A percentile compares a stretch with the other conserved stretches of the same genome.
phyloP scores from a whole-genome alignment of 2,329 filamentous ascomycete genomes.

The Ceratocystis albifundus region DNA sequence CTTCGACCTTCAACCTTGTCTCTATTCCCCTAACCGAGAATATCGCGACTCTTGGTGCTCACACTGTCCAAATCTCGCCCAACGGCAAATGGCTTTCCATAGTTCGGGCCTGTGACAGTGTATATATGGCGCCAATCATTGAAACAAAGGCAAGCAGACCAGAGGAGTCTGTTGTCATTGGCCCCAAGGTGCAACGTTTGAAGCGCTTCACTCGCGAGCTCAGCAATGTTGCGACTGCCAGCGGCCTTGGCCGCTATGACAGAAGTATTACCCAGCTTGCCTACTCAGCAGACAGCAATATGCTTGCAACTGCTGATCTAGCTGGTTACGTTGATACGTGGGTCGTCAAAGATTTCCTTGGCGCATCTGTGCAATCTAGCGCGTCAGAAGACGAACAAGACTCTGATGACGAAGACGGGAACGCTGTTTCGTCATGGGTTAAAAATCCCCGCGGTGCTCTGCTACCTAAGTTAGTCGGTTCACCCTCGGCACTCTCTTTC shows the following conservation, averaged over 20 bases:
- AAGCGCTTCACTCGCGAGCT: constrained; percentile 43
- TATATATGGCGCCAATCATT: constrained; percentile 42
- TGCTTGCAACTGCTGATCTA: constrained; percentile 69
- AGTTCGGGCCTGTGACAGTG: constrained; percentile 48
- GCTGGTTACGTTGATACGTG: constrained; percentile 82
- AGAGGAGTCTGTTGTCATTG: constrained; percentile 24
- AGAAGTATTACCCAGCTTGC: constrained; percentile 60
- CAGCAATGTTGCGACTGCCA: constrained; percentile 46
- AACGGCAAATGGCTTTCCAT: constrained; percentile 58
- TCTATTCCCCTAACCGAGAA: constrained; percentile 54
- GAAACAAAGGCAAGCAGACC: constrained; percentile 14
- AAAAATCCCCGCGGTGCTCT: constrained; percentile 58
- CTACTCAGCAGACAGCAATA: constrained; percentile 69
- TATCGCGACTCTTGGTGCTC: constrained; percentile 52
- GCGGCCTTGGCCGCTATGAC: constrained; percentile 64
- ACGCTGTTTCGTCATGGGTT: constrained; percentile 50
- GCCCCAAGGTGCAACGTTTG: constrained; percentile 37
- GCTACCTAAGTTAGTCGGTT: constrained; percentile 55
- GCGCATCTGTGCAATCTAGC: constrained; percentile 28
- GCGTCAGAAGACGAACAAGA: constrained; percentile 30
- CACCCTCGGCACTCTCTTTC: constrained; percentile 59
- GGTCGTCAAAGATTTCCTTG: constrained; percentile 47
- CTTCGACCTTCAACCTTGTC: constrained; percentile 54
- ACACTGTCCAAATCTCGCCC: constrained; percentile 56
- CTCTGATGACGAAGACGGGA: constrained; percentile 31